Evolutionary conservation across 441 rosid species (phyloP), one percentile per base, ranked within the genome.

Genomic region (Pelargonium australe): DNA sequence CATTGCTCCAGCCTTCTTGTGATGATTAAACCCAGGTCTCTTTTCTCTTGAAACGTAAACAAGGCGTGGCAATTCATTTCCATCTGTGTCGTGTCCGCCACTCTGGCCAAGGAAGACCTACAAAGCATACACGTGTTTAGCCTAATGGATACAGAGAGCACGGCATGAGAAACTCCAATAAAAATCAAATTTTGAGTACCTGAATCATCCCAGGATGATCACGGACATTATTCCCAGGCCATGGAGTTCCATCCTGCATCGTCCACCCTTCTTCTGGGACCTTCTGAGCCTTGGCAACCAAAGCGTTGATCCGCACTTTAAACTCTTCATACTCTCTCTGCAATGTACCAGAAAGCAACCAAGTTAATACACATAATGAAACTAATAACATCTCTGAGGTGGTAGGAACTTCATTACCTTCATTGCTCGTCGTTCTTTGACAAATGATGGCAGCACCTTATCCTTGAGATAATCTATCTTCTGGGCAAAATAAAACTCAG

Each of bases 151-250:
- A 20, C 23, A 20, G 23, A 20, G 23, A 20, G 23, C 23, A 20
- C 23, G 23, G 23, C 23, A 20, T 20, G 23, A 20, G 23, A 20
- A 20, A 20, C 23, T 20, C 23, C 23, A 20, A 20, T 20, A 20
- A 20, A 20, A 20, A 20, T 20, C n/a, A 20, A 20, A 1, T 20
- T 20, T 20, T 20, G 23, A 68, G 53, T 37, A 86, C 91, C 81
- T 86, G 93, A 76, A 89, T 86, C 90, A 89, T 82, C 47, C 88
- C 91, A 4, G 91, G 93, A 76, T 89, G 96, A 74, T 86, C 85
- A 1, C 83, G 70, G 28, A 68, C 79, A 34, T 84, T 85, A 72
- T 89, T 89, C 34, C 92, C 92, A 7, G 95, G 92, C 90, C 96
- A 89, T 58, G 80, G 89, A 62, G 92, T 87, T 25, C 96, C 91